These are phyloP conservation scores for Xeromyces bisporus DNA, from an alignment of 495 filamentous ascomycete species.

Conservation along the genomic window DNA sequence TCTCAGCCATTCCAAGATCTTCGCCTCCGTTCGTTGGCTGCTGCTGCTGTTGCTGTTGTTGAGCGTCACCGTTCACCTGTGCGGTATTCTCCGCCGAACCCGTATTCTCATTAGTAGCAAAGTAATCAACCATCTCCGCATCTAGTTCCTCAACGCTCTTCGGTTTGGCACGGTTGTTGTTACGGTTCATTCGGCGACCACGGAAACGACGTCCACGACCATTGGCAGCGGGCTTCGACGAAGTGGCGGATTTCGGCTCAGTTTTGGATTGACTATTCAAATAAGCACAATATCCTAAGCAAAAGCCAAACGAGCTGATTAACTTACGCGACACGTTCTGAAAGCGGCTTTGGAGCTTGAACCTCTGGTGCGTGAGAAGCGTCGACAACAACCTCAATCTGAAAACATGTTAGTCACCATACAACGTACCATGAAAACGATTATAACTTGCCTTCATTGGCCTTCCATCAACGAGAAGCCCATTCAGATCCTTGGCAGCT, in stretches of 20 bases:
- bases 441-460: slow-evolving; percentile 62
- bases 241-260: slow-evolving; percentile 71
- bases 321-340: slow-evolving; percentile 67
- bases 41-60: slow-evolving; percentile 23
- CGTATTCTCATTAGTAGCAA: slow-evolving; percentile 28
- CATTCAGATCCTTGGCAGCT: slow-evolving; percentile 67
- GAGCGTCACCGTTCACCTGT: slow-evolving; percentile 23
- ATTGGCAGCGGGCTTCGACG: slow-evolving; percentile 37
- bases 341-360: slow-evolving; percentile 54
- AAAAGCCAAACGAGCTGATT: background rate
- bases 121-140: slow-evolving; percentile 89
- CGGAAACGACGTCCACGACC: slow-evolving; percentile 32
- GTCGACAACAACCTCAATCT: slow-evolving; percentile 85
- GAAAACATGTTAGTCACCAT: slow-evolving; percentile 8
- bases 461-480: slow-evolving; percentile 69
- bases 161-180: slow-evolving; percentile 49
- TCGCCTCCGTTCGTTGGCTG: slow-evolving; percentile 20
- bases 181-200: slow-evolving; percentile 32
- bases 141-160: slow-evolving; percentile 88
- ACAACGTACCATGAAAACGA: background rate
- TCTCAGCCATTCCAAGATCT: slow-evolving; percentile 38
- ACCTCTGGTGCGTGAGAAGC: slow-evolving; percentile 50
- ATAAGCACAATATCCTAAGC: slow-evolving; percentile 4
- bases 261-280: slow-evolving; percentile 43
- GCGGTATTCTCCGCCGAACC: slow-evolving; percentile 22